These are phyloP conservation scores for Monosporascus sp. DNA, from an alignment of 2,329 filamentous ascomycete genomes.

Conservation along the genomic window DNA sequence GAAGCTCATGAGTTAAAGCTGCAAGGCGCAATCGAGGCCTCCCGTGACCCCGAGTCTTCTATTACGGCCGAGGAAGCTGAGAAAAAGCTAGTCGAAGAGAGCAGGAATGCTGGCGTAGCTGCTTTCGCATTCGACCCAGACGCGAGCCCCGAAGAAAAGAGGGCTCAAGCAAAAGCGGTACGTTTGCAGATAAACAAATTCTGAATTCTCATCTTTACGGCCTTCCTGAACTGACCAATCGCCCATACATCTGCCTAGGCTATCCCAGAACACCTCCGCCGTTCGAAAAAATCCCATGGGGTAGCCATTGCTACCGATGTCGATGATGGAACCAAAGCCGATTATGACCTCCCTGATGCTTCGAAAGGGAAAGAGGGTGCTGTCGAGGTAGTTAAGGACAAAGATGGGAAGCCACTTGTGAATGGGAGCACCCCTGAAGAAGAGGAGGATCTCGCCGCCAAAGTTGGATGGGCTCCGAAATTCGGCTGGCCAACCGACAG, in stretches of 20 bases:
- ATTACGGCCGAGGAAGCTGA: conserved; percentile 69
- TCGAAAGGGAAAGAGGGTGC: conserved; percentile 68
- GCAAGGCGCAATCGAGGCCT: conserved; percentile 73
- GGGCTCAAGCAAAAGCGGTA: conserved; percentile 71
- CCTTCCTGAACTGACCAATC: conserved; percentile 10
- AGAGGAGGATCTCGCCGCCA: conserved; percentile 46
- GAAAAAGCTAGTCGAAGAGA: conserved; percentile 69
- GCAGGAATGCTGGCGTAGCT: conserved; percentile 69
- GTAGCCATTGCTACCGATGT: conserved; percentile 74
- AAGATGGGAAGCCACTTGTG: conserved; percentile 40
- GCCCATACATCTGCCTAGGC: conserved; percentile 37
- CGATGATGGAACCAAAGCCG: conserved; percentile 62
- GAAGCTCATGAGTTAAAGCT: conserved; percentile 66
- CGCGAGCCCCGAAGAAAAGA: conserved; percentile 79
- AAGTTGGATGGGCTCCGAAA: conserved; percentile 82
- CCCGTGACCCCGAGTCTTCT: conserved; percentile 62
- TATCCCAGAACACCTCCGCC: conserved; percentile 60
- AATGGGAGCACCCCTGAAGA: conserved; percentile 50
- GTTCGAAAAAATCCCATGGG: conserved; percentile 55
- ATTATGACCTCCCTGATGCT: conserved; percentile 73
- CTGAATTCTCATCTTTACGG: conserved; percentile 4
- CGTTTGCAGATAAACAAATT: conserved; percentile 26
- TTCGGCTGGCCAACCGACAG: conserved; percentile 67
- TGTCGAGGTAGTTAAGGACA: conserved; percentile 47
- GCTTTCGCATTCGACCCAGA: conserved; percentile 86